Evolutionary conservation across 441 rosid species (phyloP).

Genomic region (Arabidopsis hybrid): DNA sequence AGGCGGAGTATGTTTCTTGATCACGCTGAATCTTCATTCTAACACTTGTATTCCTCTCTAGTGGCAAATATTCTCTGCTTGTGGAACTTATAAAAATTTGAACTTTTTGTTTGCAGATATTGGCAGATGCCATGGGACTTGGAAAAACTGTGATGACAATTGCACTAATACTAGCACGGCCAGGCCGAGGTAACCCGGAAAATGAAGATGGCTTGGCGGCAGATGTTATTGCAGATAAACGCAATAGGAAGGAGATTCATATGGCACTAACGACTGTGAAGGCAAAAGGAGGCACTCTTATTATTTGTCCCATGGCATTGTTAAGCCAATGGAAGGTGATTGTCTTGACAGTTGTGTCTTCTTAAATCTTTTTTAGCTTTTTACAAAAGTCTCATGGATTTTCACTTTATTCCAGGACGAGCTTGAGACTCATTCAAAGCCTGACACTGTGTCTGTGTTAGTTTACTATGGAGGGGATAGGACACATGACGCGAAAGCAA

Average conservation of each 20-base stretch:
- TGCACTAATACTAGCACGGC: conserved; percentile 69
- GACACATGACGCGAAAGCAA: conserved; percentile 56
- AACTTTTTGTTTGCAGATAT: conserved; percentile 50
- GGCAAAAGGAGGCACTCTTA: conserved; percentile 73
- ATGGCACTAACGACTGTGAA: conserved; percentile 32
- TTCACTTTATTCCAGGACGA: conserved; percentile 56
- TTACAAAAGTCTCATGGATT: conserved; percentile 8
- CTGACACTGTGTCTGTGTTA: conserved; percentile 57
- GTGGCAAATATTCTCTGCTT: not conserved
- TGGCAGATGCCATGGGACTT: conserved; percentile 88
- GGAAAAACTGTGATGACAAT: conserved; percentile 87
- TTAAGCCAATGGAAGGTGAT: conserved; percentile 74
- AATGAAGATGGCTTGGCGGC: conserved; percentile 24
- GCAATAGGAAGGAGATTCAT: conserved; percentile 38
- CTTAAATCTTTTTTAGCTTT: not conserved
- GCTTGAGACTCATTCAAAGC: conserved; percentile 69
- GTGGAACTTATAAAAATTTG: not conserved
- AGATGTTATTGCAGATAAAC: conserved; percentile 32
- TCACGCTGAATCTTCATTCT: conserved; percentile 15
- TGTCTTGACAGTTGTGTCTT: conserved; percentile 33
- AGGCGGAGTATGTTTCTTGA: conserved; percentile 66
- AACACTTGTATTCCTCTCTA: not conserved
- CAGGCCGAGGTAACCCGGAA: conserved; percentile 50
- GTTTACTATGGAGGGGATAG: conserved; percentile 73
- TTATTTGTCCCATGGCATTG: conserved; percentile 81